Percentiles rank a stretch among this genome's conserved stretches.
These are phyloP conservation scores for Camellia sinensis DNA, from an alignment of 148 eudicot species.

Conservation along the genomic window DNA sequence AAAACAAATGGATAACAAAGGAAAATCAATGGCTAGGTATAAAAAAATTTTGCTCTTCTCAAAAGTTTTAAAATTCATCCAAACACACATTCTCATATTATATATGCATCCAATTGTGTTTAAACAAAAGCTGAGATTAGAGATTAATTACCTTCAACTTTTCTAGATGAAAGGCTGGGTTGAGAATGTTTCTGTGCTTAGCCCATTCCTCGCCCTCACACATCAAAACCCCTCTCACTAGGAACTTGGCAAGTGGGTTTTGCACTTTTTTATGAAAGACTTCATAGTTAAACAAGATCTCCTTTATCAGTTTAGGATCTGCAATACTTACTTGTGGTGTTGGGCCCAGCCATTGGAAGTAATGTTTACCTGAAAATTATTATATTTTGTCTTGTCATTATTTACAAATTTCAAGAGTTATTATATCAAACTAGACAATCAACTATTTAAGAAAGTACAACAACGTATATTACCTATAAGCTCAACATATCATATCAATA, in stretches of 20 bases:
- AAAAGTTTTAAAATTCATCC: too few relatives aligned
- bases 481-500: too few relatives aligned
- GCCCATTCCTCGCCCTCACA: slow-evolving; percentile 38
- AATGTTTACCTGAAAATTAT: slow-evolving; percentile 18
- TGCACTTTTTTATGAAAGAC: slow-evolving; percentile 22
- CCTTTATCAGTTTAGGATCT: slow-evolving; percentile 32
- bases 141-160: slow-evolving; percentile 29
- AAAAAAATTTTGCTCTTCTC: too few relatives aligned
- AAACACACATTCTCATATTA: too few relatives aligned
- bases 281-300: slow-evolving; percentile 21
- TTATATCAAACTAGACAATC: too few relatives aligned
- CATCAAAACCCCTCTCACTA: slow-evolving; percentile 17
- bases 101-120: too few relatives aligned
- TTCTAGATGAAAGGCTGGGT: slow-evolving; percentile 15
- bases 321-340: slow-evolving; percentile 20
- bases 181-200: slow-evolving; percentile 27
- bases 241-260: slow-evolving; percentile 19
- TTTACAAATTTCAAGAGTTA: background rate
- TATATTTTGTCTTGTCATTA: too few relatives aligned
- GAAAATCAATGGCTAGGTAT: too few relatives aligned
- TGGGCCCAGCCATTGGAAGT: slow-evolving; percentile 31
- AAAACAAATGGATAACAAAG: too few relatives aligned
- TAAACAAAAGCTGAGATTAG: too few relatives aligned
- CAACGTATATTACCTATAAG: too few relatives aligned
- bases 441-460: too few relatives aligned